Conservation (phyloP, 306 rosid genomes). For the Begonia fuchsioides region DNA sequence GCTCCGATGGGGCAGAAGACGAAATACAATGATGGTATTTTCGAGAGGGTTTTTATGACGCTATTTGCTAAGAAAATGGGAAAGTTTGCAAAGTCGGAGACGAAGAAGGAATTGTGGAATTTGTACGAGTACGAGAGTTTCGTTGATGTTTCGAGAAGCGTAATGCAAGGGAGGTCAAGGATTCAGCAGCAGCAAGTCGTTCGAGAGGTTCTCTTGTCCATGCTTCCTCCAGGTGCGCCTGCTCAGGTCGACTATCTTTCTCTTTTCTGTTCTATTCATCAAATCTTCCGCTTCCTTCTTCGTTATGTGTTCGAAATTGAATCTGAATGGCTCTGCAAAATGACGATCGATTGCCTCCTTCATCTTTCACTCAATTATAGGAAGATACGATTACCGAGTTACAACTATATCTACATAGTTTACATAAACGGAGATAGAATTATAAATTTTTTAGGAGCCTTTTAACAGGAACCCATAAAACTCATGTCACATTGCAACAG, state of each 20-base stretch:
- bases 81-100: slow-evolving; percentile 19
- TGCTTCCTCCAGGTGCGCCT: slow-evolving; percentile 99
- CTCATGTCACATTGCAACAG: too few species aligned
- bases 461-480: too few species aligned
- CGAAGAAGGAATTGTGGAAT: slow-evolving; percentile 18
- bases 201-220: slow-evolving; percentile 73
- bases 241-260: slow-evolving; percentile 50
- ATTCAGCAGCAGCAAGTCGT: slow-evolving; percentile 74
- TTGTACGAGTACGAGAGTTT: slow-evolving; percentile 51
- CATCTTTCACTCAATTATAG: too few species aligned
- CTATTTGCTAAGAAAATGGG: slow-evolving; percentile 76
- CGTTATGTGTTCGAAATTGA: too few species aligned
- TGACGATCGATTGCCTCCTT: too few species aligned
- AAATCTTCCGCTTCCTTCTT: too few species aligned
- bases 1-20: slow-evolving; percentile 81
- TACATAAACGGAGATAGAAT: too few species aligned
- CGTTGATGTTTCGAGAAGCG: slow-evolving; percentile 72
- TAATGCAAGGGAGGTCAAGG: slow-evolving; percentile 75
- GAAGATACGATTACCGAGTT: too few species aligned
- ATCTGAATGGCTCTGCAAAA: too few species aligned
- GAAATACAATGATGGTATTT: slow-evolving; percentile 52
- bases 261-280: not conserved
- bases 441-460: too few species aligned
- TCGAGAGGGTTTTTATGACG: slow-evolving; percentile 67
- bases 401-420: too few species aligned